These are phyloP conservation scores for Aspergillus egyptiacus DNA, from an alignment of 495 filamentous ascomycete genomes.

Conservation along the genomic window DNA sequence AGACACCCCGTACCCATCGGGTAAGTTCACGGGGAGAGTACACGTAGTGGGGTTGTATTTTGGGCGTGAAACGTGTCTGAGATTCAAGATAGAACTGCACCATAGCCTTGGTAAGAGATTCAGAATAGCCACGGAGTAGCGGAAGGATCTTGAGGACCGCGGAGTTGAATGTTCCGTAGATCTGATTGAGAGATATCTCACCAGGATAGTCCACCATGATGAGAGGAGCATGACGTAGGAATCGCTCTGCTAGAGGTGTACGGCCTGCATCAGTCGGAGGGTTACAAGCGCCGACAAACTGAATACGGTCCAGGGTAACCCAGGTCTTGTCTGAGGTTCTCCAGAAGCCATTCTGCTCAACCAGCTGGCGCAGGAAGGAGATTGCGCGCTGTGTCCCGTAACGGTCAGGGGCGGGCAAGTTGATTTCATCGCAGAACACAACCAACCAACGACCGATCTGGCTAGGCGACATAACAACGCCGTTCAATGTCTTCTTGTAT, in stretches of 20 bases:
- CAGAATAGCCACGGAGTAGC: conserved; percentile 87
- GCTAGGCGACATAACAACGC: conserved; percentile 88
- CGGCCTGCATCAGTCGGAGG: conserved; percentile 97
- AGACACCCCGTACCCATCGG: conserved; percentile 92
- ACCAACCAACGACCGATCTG: conserved; percentile 98
- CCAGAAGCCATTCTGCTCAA: conserved; percentile 99
- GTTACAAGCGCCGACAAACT: conserved; percentile 98
- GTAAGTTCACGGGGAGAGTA: conserved; percentile 98
- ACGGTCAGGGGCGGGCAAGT: conserved; percentile 95
- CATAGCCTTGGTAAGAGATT: conserved; percentile 94
- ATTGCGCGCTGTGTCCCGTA: conserved; percentile 97
- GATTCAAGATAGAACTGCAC: conserved; percentile 94
- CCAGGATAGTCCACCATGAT: conserved; percentile 99
- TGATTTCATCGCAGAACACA: conserved; percentile 98
- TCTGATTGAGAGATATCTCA: conserved; percentile 86
- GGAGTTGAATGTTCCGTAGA: conserved; percentile 97
- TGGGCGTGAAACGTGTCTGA: conserved; percentile 84
- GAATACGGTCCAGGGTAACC: conserved; percentile 95
- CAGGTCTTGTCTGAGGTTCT: conserved; percentile 93
- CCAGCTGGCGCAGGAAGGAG: conserved; percentile 90
- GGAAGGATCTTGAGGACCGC: conserved; percentile 96
- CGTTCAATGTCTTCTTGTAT: conserved; percentile 96
- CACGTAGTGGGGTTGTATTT: conserved; percentile 97
- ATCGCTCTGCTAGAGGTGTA: conserved; percentile 86
- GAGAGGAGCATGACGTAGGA: conserved; percentile 89